These are phyloP conservation scores for Coniochaeta prunicola DNA, from an alignment of 2,329 filamentous ascomycete species.

Conservation along the genomic window DNA sequence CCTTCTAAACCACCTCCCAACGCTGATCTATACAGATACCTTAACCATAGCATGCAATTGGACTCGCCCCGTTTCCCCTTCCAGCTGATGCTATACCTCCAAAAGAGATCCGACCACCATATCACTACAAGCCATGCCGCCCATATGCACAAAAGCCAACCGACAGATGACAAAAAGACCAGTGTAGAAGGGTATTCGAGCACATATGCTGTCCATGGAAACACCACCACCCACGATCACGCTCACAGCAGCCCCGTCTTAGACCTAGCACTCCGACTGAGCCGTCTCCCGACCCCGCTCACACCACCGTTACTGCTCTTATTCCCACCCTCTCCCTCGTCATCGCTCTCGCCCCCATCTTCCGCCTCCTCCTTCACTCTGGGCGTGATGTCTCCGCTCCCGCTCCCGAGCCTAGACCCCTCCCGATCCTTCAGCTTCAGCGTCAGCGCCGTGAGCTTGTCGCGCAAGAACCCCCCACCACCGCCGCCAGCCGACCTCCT, in stretches of 20 bases:
- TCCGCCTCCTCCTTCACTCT: conserved; percentile 14
- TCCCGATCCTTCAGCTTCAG: conserved; percentile 17
- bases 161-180: background rate
- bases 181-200: background rate
- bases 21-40: background rate
- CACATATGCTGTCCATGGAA: background rate
- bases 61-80: background rate
- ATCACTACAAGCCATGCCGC: background rate
- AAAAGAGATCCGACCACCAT: background rate
- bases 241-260: background rate
- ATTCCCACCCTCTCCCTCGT: background rate
- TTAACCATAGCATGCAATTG: background rate
- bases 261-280: background rate
- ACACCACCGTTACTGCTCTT: background rate
- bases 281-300: background rate
- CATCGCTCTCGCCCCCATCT: background rate
- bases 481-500: conserved; percentile 11
- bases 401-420: conserved; percentile 10
- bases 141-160: background rate
- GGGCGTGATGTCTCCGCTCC: conserved; percentile 2
- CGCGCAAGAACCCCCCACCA: conserved; percentile 24
- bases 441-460: conserved; percentile 25
- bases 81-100: background rate
- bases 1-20: background rate
- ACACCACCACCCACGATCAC: background rate